phyloP scores from a whole-genome alignment of 371 early-diverging fungal species.

The Mucor piriformis region DNA sequence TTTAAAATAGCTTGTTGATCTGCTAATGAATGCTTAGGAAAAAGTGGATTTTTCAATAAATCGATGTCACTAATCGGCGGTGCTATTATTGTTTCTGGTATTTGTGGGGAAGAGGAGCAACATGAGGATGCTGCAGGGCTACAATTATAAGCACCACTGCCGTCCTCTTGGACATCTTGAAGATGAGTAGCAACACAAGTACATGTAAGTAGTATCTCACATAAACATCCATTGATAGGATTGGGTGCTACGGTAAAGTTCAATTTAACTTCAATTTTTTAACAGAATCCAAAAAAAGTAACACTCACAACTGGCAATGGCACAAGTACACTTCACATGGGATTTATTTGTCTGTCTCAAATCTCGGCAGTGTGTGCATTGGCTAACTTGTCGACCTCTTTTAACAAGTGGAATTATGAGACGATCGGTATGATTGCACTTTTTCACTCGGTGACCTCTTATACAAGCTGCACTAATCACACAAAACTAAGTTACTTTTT shows the following conservation, averaged over 20 bases:
- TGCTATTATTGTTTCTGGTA: neutral
- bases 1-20: neutral
- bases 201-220: constrained; percentile 31
- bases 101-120: neutral
- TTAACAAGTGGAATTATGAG: constrained; percentile 26
- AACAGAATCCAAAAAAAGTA: neutral
- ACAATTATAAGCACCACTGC: neutral
- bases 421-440: constrained; percentile 36
- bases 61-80: neutral
- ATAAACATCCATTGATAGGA: constrained; percentile 38
- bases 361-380: constrained; percentile 42
- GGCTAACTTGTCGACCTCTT: constrained; percentile 38
- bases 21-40: neutral
- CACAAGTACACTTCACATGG: constrained; percentile 47
- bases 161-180: constrained; percentile 24
- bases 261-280: neutral
- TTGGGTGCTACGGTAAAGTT: constrained; percentile 25
- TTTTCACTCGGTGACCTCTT: constrained; percentile 39
- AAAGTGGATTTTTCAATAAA: too few relatives aligned
- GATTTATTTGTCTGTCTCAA: constrained; percentile 28
- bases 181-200: constrained; percentile 31
- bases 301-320: constrained; percentile 25
- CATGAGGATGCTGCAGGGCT: neutral
- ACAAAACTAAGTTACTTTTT: neutral
- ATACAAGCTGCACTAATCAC: constrained; percentile 32